phyloP scores from a whole-genome alignment of 2,329 filamentous ascomycete species.

The Cladophialophora psammophila region DNA sequence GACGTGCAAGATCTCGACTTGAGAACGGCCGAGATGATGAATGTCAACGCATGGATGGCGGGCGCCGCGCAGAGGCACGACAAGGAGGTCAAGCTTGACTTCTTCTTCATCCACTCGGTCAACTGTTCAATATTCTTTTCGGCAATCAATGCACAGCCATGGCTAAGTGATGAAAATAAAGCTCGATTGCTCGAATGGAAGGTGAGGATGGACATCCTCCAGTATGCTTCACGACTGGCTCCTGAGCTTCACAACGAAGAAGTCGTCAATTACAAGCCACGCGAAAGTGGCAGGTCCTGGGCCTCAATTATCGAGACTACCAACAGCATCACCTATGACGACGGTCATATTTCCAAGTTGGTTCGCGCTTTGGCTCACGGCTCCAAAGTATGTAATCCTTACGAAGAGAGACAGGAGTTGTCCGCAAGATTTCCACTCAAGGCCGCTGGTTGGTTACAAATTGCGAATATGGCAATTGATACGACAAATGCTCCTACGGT shows the following conservation, averaged over 20 bases:
- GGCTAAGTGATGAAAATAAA: constrained; percentile 67
- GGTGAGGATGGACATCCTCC: constrained; percentile 72
- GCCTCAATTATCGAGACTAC: too few species aligned
- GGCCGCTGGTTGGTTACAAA: constrained; percentile 1
- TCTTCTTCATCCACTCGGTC: constrained; percentile 80
- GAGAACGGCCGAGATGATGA: constrained; percentile 72
- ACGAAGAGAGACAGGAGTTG: neutral
- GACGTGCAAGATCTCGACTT: constrained; percentile 61
- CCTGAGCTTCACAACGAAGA: constrained; percentile 16
- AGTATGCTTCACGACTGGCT: constrained; percentile 63
- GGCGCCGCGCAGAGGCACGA: constrained; percentile 67
- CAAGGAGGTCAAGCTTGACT: constrained; percentile 77
- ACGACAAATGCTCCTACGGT: neutral
- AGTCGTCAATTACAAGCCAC: constrained; percentile 15
- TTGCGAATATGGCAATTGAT: constrained; percentile 22
- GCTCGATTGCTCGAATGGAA: constrained; percentile 81
- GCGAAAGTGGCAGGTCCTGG: too few species aligned
- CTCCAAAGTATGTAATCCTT: neutral
- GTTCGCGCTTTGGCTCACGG: constrained; percentile 18
- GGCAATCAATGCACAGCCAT: constrained; percentile 61
- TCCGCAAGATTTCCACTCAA: constrained; percentile 11
- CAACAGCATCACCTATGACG: constrained; percentile 7
- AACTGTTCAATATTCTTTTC: constrained; percentile 78
- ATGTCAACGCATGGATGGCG: constrained; percentile 65
- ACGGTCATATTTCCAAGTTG: constrained; percentile 22